Evolutionary conservation across 768 basidiomycete genomes (phyloP), one percentile per base, ranked within the genome.

Genomic region (Collybia mongolica): DNA sequence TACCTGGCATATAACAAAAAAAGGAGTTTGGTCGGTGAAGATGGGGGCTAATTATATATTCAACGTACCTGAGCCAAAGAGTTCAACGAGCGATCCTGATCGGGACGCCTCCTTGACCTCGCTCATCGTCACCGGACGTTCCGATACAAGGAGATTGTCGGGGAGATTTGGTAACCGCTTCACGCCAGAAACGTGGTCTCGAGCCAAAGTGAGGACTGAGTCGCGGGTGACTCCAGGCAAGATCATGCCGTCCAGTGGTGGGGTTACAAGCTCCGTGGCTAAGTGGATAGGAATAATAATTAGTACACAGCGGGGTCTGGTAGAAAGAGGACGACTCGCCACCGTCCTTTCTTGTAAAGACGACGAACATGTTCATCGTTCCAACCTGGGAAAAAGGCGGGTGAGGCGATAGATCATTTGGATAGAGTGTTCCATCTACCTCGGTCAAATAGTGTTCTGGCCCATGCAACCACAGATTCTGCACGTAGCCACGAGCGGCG

Each of bases 161-260:
- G 88, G 72, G 35, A 91, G 71, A 14, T 77, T 75, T 3, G 72
- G 51, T 15, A 90, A 64, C 1, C 57, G 63, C 15, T 65, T 62
- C 51, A 69, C 69, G 37, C 75, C 62, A 7, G 82, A 72, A 0
- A 73, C 70, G 55, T 91, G 90, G 7, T 82, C 84, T 14, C 80
- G 71, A 3, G 82, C 80, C 39, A 98, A 84, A 0, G 75, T 60
- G 35, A 97, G 79, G 38, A 90, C 84, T 22, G 91, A 93, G 60
- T 89, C 88, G 54, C 95, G 84, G 6, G 94, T 97, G 20, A 98
- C 83, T 39, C 95, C 93, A 2, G 94, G 93, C 1, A 98, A 81
- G 60, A 98, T 92, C 69, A 91, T 88, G 44, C 94, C 93, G 63
- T 90, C 92, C 52, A 97, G 72, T 12, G 92, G 88, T 2, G 95